Evolutionary conservation across 75 land plant genomes (phyloP), one percentile per base, ranked within the genome.

Genomic region (Picea glauca): DNA sequence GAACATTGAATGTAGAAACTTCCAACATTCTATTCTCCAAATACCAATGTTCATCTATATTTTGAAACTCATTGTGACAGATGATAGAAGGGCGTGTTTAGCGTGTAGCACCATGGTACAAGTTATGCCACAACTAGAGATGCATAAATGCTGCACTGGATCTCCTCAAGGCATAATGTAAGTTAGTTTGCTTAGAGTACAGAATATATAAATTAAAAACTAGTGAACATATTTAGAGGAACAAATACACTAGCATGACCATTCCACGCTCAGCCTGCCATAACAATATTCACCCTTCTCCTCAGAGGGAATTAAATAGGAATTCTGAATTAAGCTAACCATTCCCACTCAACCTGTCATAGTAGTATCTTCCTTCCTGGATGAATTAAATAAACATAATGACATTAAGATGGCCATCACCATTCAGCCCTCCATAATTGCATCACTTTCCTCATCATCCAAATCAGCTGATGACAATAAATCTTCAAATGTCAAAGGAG

Each of bases 401-500:
- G 56, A 50, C 56, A 1, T 1, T 50, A 50, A 50, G 56, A 50
- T 9, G 11, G 9, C 56, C 56, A 50, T 9, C 56, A 50, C 35
- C 35, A 20, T 14, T 33, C 18, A 66, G 43, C 35, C 70, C 7
- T 5, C 70, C 70, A 66, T 66, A 33, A 66, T 38, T 66, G 70
- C 35, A 66, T 66, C 70, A 17, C 43, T 17, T 33, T 66, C 70
- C 56, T 50, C 56, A 17, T 66, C 70, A 33, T 33, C 32, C 20
- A 20, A 35, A 33, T 66, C 43, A 66, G 35, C 38, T 17, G 86
- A 77, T 72, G 90, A 87, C 59, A 91, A 30, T 18, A 93, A 65
- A 74, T 91, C 87, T 26, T 88, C 82, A 58, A 93, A 78, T 26
- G 82, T 83, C 11, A 94, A 73, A 76, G 99, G 98, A 62, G 89